A percentile compares a stretch with the other conserved stretches of the same genome.
Conservation (phyloP, 73 alveolate genomes). For the Symbiodinium pilosum region DNA sequence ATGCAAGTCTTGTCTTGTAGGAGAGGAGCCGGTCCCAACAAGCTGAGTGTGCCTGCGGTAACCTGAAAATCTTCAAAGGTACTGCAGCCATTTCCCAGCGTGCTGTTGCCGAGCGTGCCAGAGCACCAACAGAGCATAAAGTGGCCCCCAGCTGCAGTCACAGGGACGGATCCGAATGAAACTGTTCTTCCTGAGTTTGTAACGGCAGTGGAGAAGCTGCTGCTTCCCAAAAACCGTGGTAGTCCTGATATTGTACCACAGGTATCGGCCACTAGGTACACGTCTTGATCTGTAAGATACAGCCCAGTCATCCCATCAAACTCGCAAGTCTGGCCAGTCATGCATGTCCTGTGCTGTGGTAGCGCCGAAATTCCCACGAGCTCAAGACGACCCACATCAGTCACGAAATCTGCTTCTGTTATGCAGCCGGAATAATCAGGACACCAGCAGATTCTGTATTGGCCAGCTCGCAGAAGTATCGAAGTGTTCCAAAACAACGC, state of each 20-base stretch:
- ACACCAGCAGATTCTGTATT: conserved; percentile 73
- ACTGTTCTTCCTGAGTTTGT: conserved; percentile 23
- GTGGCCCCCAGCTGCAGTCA: conserved; percentile 45
- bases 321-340: conserved; percentile 33
- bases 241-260: neutral
- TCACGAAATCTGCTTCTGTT: neutral
- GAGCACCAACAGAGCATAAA: conserved; percentile 65
- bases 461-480: conserved; percentile 24
- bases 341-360: conserved; percentile 44
- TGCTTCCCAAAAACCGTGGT: neutral
- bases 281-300: neutral
- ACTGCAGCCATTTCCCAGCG: neutral
- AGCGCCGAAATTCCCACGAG: conserved; percentile 31
- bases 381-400: conserved; percentile 40
- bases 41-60: neutral
- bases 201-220: conserved; percentile 8
- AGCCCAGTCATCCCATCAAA: conserved; percentile 2
- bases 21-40: conserved; percentile 55
- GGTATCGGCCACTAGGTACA: conserved; percentile 39
- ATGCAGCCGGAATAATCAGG: neutral
- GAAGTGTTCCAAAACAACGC: neutral
- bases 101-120: neutral
- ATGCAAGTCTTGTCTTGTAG: conserved; percentile 46
- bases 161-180: conserved; percentile 33
- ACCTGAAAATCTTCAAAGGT: neutral